phyloP scores from a whole-genome alignment of 106 monocot genomes.

The Dendrobium catenatum region DNA sequence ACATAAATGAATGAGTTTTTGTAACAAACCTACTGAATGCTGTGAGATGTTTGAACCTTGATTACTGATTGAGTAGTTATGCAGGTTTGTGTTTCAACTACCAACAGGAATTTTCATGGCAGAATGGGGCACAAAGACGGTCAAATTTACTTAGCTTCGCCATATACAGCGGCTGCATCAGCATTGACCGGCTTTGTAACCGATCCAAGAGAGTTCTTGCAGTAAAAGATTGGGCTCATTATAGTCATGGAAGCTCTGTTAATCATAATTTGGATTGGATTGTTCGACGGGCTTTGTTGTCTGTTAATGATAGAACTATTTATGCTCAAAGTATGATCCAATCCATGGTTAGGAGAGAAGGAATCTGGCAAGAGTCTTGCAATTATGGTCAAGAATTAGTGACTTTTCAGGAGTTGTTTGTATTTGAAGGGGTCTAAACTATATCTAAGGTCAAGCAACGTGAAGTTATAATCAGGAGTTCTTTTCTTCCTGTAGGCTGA shows the following conservation, averaged over 20 bases:
- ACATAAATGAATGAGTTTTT: too few relatives aligned
- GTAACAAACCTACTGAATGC: too few relatives aligned
- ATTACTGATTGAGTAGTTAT: not conserved
- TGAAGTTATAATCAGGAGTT: slow-evolving; percentile 2
- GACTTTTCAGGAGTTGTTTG: not conserved
- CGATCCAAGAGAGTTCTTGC: slow-evolving; percentile 75
- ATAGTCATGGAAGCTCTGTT: not conserved
- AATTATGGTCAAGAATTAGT: slow-evolving; percentile 11
- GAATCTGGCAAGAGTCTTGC: slow-evolving; percentile 1
- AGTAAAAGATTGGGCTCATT: slow-evolving; percentile 2
- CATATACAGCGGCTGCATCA: slow-evolving; percentile 81
- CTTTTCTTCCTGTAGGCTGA: not conserved
- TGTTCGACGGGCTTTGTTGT: not conserved
- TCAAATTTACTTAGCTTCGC: slow-evolving; percentile 81
- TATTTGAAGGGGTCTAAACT: not conserved
- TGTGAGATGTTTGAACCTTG: not conserved
- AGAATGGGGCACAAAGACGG: slow-evolving; percentile 94
- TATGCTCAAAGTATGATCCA: not conserved
- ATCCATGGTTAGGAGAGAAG: not conserved
- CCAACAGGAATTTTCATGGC: slow-evolving; percentile 82
- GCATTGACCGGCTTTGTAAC: slow-evolving; percentile 80
- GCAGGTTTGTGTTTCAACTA: slow-evolving; percentile 89
- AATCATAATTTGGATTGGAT: not conserved
- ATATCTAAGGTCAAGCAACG: not conserved
- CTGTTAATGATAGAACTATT: not conserved